Base-by-base conservation (phyloP, 2,329 filamentous ascomycete genomes). In the Karstenula rhodostoma region DNA sequence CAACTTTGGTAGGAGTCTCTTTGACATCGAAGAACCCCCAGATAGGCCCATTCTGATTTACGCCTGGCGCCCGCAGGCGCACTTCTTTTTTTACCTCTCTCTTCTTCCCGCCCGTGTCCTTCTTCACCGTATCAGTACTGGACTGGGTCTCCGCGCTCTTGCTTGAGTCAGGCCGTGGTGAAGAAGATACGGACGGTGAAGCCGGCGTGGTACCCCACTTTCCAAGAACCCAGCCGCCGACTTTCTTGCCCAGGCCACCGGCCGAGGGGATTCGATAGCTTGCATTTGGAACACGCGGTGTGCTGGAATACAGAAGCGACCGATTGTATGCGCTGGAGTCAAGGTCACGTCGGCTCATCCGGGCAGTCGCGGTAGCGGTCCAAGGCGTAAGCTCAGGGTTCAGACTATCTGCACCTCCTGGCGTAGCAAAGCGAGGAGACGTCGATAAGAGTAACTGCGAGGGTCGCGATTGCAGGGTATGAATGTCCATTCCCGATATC, bases 401-500 rank as follows among this genome's bases (percentile, higher is more conserved):
- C 64, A 62, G 81, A 70, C 50, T 80, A 71, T 66, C 78, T 75
- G 53, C 83, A 69, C 43, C 81, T 73, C 65, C 84, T 2, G 79
- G 55, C 2, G 82, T 81, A 17, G 79, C 80, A 57, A 83, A 82
- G 33, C 82, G 81, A 58, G 82, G 82, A 59, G 84, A 86, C 25
- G 86, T 79, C 4, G 72, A 70, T 62, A 81, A 81, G 19, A 89
- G 86, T 60, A 95, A 85, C 70, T 96, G 92, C 35, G 90, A 92
- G 0, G 92, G 92, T 4, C 91, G 87, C 1, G 85, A 84, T 69
- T 90, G 89, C 4, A 96, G 83, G 0, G 91, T 93, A 75, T 96
- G 93, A 52, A 97, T 96, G 73, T 97, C 94, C 75, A 97, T 89
- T 2, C 93, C 93, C 0, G 89, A 87, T 1, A 97, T 85, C 0